phyloP scores from a whole-genome alignment of 2,329 filamentous ascomycete genomes.

The Alternaria consortialis region DNA sequence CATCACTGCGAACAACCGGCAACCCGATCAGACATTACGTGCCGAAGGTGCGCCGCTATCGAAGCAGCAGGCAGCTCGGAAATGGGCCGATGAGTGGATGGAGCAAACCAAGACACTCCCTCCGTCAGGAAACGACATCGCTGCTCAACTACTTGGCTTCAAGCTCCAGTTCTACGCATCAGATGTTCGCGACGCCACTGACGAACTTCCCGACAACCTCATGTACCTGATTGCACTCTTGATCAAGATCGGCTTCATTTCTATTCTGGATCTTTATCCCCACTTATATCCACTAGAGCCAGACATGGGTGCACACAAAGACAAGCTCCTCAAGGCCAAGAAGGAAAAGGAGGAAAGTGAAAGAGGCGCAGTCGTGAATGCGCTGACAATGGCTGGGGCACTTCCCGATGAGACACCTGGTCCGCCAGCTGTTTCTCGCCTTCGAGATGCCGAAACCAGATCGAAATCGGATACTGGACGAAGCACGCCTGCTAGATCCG shows the following conservation, averaged over 20 bases:
- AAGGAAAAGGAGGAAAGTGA: conserved; percentile 75
- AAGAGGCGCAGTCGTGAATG: conserved; percentile 77
- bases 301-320: conserved; percentile 77
- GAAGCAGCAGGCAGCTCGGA: conserved; percentile 55
- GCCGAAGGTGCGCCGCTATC: conserved; percentile 28
- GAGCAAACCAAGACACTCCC: conserved; percentile 81
- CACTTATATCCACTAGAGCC: conserved; percentile 89
- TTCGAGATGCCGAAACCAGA: conserved; percentile 67
- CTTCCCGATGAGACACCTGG: conserved; percentile 80
- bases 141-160: conserved; percentile 94
- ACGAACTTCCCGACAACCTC: conserved; percentile 87
- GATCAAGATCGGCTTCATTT: conserved; percentile 97
- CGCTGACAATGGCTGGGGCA: conserved; percentile 84
- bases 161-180: conserved; percentile 96
- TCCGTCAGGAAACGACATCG: conserved; percentile 85
- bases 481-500: conserved; percentile 52
- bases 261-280: conserved; percentile 86
- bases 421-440: conserved; percentile 51
- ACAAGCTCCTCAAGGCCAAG: conserved; percentile 71
- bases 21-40: conserved; percentile 42
- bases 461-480: conserved; percentile 57
- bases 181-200: conserved; percentile 74
- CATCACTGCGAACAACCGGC: conserved; percentile 56
- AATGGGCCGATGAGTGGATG: conserved; percentile 71
- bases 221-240: conserved; percentile 90